Evolutionary conservation across 768 basidiomycete species (phyloP).

Genomic region (Omphalotus guepiniiformis): DNA sequence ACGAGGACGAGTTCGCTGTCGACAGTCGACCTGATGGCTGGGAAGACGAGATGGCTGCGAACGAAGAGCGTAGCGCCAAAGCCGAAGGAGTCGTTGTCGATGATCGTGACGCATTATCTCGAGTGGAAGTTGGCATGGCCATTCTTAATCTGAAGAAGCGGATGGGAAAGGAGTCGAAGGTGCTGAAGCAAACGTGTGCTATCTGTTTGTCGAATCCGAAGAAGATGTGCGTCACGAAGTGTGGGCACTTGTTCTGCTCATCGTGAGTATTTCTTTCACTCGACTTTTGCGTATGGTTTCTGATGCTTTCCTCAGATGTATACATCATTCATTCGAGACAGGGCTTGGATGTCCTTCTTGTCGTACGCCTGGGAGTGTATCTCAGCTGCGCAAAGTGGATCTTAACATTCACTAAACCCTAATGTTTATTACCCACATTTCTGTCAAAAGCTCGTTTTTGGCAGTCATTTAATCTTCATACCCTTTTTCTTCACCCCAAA

Average conservation of each 20-base stretch:
- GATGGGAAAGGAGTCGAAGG: background rate
- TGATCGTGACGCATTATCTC: slow-evolving; percentile 9
- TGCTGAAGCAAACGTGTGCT: slow-evolving; percentile 20
- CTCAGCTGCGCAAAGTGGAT: background rate
- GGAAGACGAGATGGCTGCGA: slow-evolving; percentile 25
- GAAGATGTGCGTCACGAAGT: slow-evolving; percentile 22
- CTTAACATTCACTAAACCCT: background rate
- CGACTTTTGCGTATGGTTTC: background rate
- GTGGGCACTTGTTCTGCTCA: slow-evolving; percentile 31
- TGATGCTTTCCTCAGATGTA: background rate
- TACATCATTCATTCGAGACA: slow-evolving; percentile 2
- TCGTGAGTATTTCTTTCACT: slow-evolving; percentile 17
- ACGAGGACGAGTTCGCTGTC: slow-evolving; percentile 2
- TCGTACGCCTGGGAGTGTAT: background rate
- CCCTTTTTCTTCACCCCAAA: no score
- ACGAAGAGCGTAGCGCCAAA: slow-evolving; percentile 19
- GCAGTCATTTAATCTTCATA: no score
- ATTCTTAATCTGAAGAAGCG: background rate
- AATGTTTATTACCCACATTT: no score
- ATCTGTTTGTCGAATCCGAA: slow-evolving; percentile 23
- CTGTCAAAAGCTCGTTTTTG: no score
- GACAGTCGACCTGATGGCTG: slow-evolving; percentile 21
- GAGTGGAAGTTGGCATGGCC: background rate
- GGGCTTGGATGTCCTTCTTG: background rate
- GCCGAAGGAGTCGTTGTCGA: slow-evolving; percentile 12